Conservation (phyloP, 1,284 basidiomycete species). For the Xerocomus cyaneibrunnescens region DNA sequence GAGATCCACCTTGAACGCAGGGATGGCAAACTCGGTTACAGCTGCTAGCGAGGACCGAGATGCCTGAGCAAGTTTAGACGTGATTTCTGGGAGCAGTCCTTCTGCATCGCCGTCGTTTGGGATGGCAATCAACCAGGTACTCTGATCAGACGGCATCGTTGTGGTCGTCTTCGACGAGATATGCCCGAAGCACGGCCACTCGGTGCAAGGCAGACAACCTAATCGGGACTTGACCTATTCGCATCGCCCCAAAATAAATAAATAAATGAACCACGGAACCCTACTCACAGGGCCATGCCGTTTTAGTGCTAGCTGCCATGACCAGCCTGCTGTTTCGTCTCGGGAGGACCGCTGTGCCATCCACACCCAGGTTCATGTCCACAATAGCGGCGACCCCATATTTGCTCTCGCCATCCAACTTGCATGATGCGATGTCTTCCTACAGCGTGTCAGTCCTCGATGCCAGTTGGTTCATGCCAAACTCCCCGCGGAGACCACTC, state of each 20-base stretch:
- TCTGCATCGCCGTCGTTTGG: constrained; percentile 77
- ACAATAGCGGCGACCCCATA: constrained; percentile 42
- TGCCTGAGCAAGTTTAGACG: constrained; percentile 53
- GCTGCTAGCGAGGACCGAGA: constrained; percentile 49
- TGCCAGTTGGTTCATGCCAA: constrained; percentile 89
- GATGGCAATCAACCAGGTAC: constrained; percentile 77
- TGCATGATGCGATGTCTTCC: constrained; percentile 39
- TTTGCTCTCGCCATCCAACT: constrained; percentile 51
- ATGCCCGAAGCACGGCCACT: no score
- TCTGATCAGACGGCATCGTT: constrained; percentile 81
- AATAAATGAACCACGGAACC: constrained; percentile 11
- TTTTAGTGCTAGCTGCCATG: not conserved
- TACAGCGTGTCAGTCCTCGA: constrained; percentile 60
- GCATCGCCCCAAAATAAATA: constrained; percentile 12
- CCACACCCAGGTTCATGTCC: constrained; percentile 33
- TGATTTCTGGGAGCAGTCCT: constrained; percentile 61
- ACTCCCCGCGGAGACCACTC: constrained; percentile 61
- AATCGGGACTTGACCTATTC: constrained; percentile 17
- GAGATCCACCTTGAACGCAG: constrained; percentile 70
- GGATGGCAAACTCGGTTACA: constrained; percentile 62
- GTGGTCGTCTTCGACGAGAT: constrained; percentile 7
- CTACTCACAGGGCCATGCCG: no score
- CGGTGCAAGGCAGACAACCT: constrained; percentile 4
- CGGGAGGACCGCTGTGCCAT: constrained; percentile 12
- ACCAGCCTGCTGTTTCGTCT: constrained; percentile 7